A percentile compares a stretch with the other conserved stretches of the same genome.
Conservation (phyloP, 345 rosid genomes). For the Lepidium didymum region DNA sequence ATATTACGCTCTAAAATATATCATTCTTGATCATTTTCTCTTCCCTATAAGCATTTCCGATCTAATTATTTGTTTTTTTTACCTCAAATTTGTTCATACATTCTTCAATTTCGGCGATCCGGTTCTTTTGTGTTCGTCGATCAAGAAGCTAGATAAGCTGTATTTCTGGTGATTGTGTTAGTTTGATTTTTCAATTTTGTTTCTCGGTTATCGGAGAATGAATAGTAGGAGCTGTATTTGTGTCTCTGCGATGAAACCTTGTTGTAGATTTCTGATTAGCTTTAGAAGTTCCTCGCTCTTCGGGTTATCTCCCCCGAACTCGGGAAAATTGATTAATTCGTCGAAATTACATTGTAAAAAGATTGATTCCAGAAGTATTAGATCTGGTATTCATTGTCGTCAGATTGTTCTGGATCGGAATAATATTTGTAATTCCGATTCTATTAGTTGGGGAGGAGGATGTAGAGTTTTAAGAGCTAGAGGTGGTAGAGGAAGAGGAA, state of each 20-base stretch:
- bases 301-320: slow-evolving; percentile 39
- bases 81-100: not conserved
- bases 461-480: slow-evolving; percentile 30
- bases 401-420: slow-evolving; percentile 36
- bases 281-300: slow-evolving; percentile 46
- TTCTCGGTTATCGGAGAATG: slow-evolving; percentile 18
- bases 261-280: slow-evolving; percentile 58
- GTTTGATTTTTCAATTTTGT: not conserved
- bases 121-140: not conserved
- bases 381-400: slow-evolving; percentile 23
- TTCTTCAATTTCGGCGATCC: not conserved
- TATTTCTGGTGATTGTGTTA: not conserved
- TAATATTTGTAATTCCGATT: slow-evolving; percentile 54
- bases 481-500: slow-evolving; percentile 22
- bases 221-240: slow-evolving; percentile 50
- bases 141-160: not conserved
- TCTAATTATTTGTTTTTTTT: not conserved
- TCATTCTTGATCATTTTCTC: not conserved
- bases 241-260: slow-evolving; percentile 69
- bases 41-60: not conserved
- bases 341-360: slow-evolving; percentile 46
- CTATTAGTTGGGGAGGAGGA: slow-evolving; percentile 24
- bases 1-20: not conserved
- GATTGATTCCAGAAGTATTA: slow-evolving; percentile 22
- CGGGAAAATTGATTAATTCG: slow-evolving; percentile 36